Conservation (phyloP, 768 basidiomycete species). For the Termitomyces eurrhizus region DNA sequence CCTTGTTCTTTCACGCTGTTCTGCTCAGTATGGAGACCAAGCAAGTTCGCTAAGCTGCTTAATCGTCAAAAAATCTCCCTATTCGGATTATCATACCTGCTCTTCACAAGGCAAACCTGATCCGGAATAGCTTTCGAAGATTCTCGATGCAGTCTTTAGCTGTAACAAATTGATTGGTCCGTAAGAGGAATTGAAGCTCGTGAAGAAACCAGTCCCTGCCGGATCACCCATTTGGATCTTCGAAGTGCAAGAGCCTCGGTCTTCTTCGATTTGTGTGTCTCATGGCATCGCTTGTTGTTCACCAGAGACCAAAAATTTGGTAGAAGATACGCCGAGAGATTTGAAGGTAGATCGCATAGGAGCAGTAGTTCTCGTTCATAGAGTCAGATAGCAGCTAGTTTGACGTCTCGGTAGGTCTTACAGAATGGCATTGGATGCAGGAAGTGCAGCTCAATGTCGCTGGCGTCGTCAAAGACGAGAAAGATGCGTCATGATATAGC, state of each 20-base stretch:
- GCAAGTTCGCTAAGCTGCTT: too few relatives aligned
- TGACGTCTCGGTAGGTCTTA: not conserved
- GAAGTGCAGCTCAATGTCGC: not conserved
- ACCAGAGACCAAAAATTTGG: not conserved
- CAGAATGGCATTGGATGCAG: not conserved
- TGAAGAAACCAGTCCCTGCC: constrained; percentile 1
- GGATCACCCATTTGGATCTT: not conserved
- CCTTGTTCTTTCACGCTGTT: too few relatives aligned
- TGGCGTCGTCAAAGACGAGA: not conserved
- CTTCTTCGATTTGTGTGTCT: not conserved
- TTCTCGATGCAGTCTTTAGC: too few relatives aligned
- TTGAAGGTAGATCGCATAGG: not conserved
- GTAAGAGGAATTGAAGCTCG: not conserved
- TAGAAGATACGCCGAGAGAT: not conserved
- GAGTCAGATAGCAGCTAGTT: not conserved
- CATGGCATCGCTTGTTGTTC: not conserved
- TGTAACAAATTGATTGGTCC: not conserved
- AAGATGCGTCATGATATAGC: not conserved
- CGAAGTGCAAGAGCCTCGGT: not conserved
- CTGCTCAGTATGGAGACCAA: too few relatives aligned
- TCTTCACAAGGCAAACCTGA: too few relatives aligned
- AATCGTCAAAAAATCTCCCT: too few relatives aligned
- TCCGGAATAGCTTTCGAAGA: too few relatives aligned
- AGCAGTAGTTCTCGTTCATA: not conserved
- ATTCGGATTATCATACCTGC: too few relatives aligned